Evolutionary conservation across 768 basidiomycete species (phyloP), one percentile per base, ranked within the genome.

Genomic region (Auricularia auricula-judae): DNA sequence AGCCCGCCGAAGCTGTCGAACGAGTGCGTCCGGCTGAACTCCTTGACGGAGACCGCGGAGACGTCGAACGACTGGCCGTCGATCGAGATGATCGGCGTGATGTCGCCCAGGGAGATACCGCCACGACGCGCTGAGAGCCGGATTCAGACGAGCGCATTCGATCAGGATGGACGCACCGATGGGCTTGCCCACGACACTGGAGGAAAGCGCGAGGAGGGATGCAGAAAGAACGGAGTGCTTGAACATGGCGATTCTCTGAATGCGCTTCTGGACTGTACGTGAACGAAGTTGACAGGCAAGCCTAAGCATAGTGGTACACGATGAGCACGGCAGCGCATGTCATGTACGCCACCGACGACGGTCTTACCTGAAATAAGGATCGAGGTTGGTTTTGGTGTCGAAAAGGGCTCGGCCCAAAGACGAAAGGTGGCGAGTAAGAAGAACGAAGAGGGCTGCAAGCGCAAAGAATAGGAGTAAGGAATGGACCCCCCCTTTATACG

Each of bases 1-100:
- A 47, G 54, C 4, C 64, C 61, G 23, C 61, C 61, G 42, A 47
- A 65, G 64, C 34, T 39, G 61, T 62, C 47, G 44, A 65, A 65
- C 16, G 64, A 61, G 43, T 62, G 18, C 14, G 29, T n/a, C 33
- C 42, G 43, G 64, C 44, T 51, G 29, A 59, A 29, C 29, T 59
- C 29, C 23, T 29, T 59, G 23, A 59, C 56, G 7, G 56, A 33
- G 7, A 18, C 34, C 8, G 56, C 14, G 23, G 18, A 33, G 4
- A 59, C 29, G 23, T 59, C 56, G 29, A 59, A 59, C 23, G 56
- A 0, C 29, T 35, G 29, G 23, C 56, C 56, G 34, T 59, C 29
- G 23, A 59, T 35, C 23, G 14, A 14, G 34, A 59, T 35, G 56
- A 59, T 59, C 12, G 34, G 29, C 16, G 56, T 29, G 56, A 59